Evolutionary conservation across 305 asterid species (phyloP).

Genomic region (Fraxinus platypoda): DNA sequence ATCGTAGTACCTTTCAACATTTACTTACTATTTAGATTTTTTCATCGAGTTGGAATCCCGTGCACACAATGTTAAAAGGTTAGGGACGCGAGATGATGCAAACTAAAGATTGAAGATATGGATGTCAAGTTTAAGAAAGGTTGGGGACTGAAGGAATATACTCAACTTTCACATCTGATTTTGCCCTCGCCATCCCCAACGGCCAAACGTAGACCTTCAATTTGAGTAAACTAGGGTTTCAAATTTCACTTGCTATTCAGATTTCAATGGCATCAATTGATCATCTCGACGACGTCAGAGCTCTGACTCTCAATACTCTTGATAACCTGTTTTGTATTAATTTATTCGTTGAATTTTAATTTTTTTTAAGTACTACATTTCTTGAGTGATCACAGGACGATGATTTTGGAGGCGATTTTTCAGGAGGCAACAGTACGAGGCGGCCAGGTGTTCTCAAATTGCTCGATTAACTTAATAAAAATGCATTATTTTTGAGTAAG

Average conservation of each 20-base stretch:
- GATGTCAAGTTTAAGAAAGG: background rate
- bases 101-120: background rate
- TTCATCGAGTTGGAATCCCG: background rate
- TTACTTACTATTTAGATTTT: background rate
- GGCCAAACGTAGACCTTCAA: background rate
- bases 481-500: background rate
- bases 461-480: background rate
- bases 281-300: slow-evolving; percentile 59
- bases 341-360: slow-evolving; percentile 7
- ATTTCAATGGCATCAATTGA: slow-evolving; percentile 56
- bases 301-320: background rate
- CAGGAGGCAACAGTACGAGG: slow-evolving; percentile 39
- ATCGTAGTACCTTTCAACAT: background rate
- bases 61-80: background rate
- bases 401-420: slow-evolving; percentile 75
- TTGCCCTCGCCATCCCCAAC: background rate
- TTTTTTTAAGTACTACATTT: background rate
- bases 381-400: slow-evolving; percentile 44
- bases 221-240: slow-evolving; percentile 34
- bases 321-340: background rate
- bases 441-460: slow-evolving; percentile 49
- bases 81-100: background rate
- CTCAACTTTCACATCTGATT: background rate
- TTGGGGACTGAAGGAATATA: background rate
- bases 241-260: slow-evolving; percentile 24